phyloP scores from a whole-genome alignment of 2,329 filamentous ascomycete genomes.

The Ophiostoma sp. region DNA sequence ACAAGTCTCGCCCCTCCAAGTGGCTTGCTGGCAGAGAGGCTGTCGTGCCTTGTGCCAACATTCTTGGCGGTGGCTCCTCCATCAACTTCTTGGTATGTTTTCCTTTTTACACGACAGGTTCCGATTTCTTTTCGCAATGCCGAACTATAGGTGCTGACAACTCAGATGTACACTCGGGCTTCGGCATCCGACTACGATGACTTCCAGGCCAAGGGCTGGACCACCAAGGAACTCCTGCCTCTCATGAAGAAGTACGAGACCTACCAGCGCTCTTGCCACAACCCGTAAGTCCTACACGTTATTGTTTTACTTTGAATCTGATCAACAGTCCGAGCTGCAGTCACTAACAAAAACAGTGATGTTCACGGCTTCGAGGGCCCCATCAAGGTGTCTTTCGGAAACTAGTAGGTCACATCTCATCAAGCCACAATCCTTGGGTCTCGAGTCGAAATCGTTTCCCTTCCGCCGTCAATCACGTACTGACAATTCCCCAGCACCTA shows the following conservation, averaged over 20 bases:
- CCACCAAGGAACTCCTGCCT: slow-evolving; percentile 66
- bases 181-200: slow-evolving; percentile 71
- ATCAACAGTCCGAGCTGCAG: not conserved
- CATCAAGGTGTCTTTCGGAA: slow-evolving; percentile 77
- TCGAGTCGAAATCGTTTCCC: not conserved
- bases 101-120: not conserved
- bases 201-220: slow-evolving; percentile 76
- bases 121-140: not conserved
- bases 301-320: too few relatives aligned
- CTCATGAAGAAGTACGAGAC: slow-evolving; percentile 79
- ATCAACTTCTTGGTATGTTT: slow-evolving; percentile 63
- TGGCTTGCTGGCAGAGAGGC: slow-evolving; percentile 66
- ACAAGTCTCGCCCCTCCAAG: slow-evolving; percentile 69
- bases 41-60: slow-evolving; percentile 68
- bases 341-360: slow-evolving; percentile 39
- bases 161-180: slow-evolving; percentile 62
- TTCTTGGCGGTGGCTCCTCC: slow-evolving; percentile 66
- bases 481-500: slow-evolving; percentile 47
- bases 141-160: not conserved
- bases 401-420: slow-evolving; percentile 42
- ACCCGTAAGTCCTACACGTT: slow-evolving; percentile 34
- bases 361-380: slow-evolving; percentile 73
- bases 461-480: not conserved
- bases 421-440: not conserved
- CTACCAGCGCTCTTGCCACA: slow-evolving; percentile 62